Percentiles rank a stretch among this genome's conserved stretches.
These are phyloP conservation scores for Wolfiporia cocos DNA, from an alignment of 1,284 basidiomycete species.

Conservation along the genomic window DNA sequence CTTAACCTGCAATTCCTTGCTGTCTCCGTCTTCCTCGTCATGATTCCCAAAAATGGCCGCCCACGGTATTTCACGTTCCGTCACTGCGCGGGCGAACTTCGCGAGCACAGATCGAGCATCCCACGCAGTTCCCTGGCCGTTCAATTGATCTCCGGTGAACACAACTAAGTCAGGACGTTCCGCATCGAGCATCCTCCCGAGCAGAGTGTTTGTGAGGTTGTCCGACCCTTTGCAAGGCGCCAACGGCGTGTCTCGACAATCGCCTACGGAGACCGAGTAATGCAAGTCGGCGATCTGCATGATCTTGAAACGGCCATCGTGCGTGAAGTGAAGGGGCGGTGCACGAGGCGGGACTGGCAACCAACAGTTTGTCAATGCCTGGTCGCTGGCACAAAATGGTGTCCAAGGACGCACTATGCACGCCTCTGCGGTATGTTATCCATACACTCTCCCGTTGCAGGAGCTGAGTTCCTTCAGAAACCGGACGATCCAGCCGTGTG, in stretches of 20 bases:
- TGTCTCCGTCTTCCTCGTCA: slow-evolving; percentile 69
- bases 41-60: slow-evolving; percentile 92
- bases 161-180: slow-evolving; percentile 91
- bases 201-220: slow-evolving; percentile 64
- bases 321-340: slow-evolving; percentile 75
- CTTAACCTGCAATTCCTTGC: slow-evolving; percentile 60
- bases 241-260: slow-evolving; percentile 62
- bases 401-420: slow-evolving; percentile 45
- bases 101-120: slow-evolving; percentile 82
- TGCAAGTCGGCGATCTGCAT: slow-evolving; percentile 91
- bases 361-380: not conserved
- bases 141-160: slow-evolving; percentile 82
- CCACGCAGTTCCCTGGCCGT: slow-evolving; percentile 86
- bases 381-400: not conserved
- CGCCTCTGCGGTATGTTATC: slow-evolving; percentile 56
- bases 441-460: slow-evolving; percentile 40
- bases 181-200: slow-evolving; percentile 65
- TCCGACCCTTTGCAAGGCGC: slow-evolving; percentile 61
- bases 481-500: slow-evolving; percentile 51
- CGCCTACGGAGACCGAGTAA: slow-evolving; percentile 70
- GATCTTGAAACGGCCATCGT: slow-evolving; percentile 80
- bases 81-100: slow-evolving; percentile 79
- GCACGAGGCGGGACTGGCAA: slow-evolving; percentile 57
- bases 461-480: slow-evolving; percentile 37
- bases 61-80: slow-evolving; percentile 80